Conservation (phyloP, 108 stramenopile species). For the Nitzschia putrida region DNA sequence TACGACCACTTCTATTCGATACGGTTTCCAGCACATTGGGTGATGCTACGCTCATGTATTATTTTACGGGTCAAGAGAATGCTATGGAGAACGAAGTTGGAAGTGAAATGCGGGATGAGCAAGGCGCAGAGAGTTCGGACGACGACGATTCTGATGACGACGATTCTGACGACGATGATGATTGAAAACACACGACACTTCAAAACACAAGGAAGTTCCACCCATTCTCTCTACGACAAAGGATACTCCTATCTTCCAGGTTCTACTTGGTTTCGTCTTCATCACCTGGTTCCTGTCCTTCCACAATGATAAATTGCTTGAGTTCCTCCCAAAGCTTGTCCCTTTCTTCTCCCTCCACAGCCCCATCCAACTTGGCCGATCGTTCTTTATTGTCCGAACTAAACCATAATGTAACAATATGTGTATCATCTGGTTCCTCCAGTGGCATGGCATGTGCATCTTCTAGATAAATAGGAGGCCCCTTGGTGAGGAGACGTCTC, state of each 20-base stretch:
- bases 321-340: constrained; percentile 66
- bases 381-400: constrained; percentile 54
- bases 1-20: constrained; percentile 7
- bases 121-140: neutral
- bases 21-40: constrained; percentile 1
- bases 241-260: no score
- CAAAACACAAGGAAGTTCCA: neutral
- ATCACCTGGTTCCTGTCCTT: constrained; percentile 77
- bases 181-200: neutral
- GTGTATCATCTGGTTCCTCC: constrained; percentile 55
- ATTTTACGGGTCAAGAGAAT: no score
- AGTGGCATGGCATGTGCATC: constrained; percentile 75
- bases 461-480: constrained; percentile 75
- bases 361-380: constrained; percentile 64
- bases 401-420: constrained; percentile 73
- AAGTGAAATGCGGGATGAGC: neutral
- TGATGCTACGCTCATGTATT: no score
- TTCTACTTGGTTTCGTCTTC: no score
- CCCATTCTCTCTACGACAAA: neutral
- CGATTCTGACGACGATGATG: neutral
- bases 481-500: constrained; percentile 58
- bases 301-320: constrained; percentile 74
- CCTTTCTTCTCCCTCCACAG: constrained; percentile 72
- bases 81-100: neutral
- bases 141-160: neutral